phyloP scores from a whole-genome alignment of 371 early-diverging fungal species.

The Mortierella polycephala region DNA sequence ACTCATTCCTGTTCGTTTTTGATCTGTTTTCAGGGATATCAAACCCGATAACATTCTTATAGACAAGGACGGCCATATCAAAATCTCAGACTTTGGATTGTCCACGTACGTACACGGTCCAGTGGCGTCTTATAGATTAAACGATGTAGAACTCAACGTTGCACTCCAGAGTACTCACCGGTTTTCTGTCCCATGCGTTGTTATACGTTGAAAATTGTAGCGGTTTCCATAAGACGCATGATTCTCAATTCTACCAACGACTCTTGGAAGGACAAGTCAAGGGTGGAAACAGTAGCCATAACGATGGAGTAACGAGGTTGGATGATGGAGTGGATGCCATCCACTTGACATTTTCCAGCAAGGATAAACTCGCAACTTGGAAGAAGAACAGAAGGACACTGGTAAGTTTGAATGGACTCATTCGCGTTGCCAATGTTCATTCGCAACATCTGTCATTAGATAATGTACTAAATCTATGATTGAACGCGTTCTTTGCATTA shows the following conservation, averaged over 20 bases:
- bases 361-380: slow-evolving; percentile 95
- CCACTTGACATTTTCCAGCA: slow-evolving; percentile 82
- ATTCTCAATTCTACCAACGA: slow-evolving; percentile 92
- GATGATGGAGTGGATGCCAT: slow-evolving; percentile 74
- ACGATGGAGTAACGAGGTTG: slow-evolving; percentile 40
- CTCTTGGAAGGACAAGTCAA: slow-evolving; percentile 66
- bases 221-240: slow-evolving; percentile 98
- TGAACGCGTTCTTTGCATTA: slow-evolving; percentile 16
- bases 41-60: slow-evolving; percentile 92
- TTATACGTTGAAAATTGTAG: too few species aligned
- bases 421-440: not conserved
- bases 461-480: not conserved
- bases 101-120: slow-evolving; percentile 69
- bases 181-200: too few species aligned
- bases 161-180: too few species aligned
- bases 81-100: slow-evolving; percentile 97
- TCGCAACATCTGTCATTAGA: not conserved
- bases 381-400: slow-evolving; percentile 93
- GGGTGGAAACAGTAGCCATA: slow-evolving; percentile 50
- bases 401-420: slow-evolving; percentile 39
- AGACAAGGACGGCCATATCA: slow-evolving; percentile 88
- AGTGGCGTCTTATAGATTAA: too few species aligned
- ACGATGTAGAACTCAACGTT: too few species aligned
- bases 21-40: slow-evolving; percentile 70
- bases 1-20: not conserved